Percentiles rank a stretch among this genome's conserved stretches.
phyloP scores from a whole-genome alignment of 768 basidiomycete species.

The Trichaptum fuscoviolaceum region DNA sequence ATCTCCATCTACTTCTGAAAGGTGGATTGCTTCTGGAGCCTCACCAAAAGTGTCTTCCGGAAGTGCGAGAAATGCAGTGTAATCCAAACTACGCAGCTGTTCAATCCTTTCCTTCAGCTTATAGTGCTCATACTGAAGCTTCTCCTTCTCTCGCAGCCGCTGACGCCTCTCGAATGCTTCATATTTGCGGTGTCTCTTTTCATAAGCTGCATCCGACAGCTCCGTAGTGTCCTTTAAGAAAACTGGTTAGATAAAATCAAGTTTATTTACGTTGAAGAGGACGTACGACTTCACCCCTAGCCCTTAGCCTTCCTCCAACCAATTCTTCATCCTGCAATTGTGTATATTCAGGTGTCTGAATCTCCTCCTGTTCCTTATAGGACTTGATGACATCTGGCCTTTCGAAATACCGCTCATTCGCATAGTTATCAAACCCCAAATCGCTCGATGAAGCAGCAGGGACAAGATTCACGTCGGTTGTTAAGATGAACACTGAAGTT shows the following conservation, averaged over 20 bases:
- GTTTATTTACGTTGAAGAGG: background rate
- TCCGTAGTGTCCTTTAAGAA: conserved; percentile 46
- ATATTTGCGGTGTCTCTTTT: conserved; percentile 80
- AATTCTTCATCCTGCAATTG: conserved; percentile 42
- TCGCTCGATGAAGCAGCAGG: conserved; percentile 35
- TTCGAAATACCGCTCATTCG: conserved; percentile 72
- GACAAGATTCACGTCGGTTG: conserved; percentile 58
- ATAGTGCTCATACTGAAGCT: conserved; percentile 87
- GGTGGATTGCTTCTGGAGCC: conserved; percentile 16
- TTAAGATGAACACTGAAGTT: conserved; percentile 61
- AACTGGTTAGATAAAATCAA: background rate
- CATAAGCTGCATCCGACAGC: conserved; percentile 76
- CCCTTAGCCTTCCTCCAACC: conserved; percentile 66
- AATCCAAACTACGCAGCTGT: conserved; percentile 71
- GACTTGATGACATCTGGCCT: conserved; percentile 69
- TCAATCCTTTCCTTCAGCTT: conserved; percentile 88
- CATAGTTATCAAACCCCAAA: conserved; percentile 46
- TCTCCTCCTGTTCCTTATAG: conserved; percentile 61
- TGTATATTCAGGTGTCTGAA: conserved; percentile 74
- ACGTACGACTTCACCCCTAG: conserved; percentile 70
- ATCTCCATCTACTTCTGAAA: conserved; percentile 32
- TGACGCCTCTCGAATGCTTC: conserved; percentile 83
- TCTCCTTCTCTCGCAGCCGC: conserved; percentile 85
- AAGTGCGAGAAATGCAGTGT: conserved; percentile 58
- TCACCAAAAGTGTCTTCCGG: conserved; percentile 49